These are phyloP conservation scores for Puccinia polysora DNA, from an alignment of 1,284 basidiomycete species.

Conservation along the genomic window DNA sequence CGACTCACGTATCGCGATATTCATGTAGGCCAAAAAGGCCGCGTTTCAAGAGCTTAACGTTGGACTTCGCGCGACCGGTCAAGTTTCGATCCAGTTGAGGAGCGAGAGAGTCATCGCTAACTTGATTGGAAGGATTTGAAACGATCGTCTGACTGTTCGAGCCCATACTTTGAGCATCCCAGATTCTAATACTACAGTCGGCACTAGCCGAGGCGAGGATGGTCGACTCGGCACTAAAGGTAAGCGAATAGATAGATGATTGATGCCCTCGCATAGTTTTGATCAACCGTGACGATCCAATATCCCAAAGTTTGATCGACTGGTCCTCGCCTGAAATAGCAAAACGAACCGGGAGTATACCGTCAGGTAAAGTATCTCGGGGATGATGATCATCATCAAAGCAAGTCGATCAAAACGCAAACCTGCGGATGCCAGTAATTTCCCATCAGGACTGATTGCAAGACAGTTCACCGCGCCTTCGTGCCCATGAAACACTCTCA, in stretches of 20 bases:
- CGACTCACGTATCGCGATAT: constrained; percentile 29
- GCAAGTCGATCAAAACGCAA: constrained; percentile 48
- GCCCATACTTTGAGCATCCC: constrained; percentile 75
- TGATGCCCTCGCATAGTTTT: constrained; percentile 97
- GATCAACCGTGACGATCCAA: constrained; percentile 82
- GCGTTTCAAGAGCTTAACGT: constrained; percentile 9
- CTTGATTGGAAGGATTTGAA: constrained; percentile 45
- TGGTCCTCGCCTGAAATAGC: constrained; percentile 70
- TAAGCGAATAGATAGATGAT: constrained; percentile 78
- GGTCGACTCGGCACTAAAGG: constrained; percentile 85
- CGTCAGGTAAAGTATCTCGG: too few relatives aligned
- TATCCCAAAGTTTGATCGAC: constrained; percentile 91
- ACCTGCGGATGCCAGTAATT: constrained; percentile 86
- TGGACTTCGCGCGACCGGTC: constrained; percentile 25
- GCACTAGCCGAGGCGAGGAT: constrained; percentile 81
- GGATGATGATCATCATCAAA: too few relatives aligned
- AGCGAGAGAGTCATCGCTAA: constrained; percentile 53
- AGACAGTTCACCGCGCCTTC: constrained; percentile 82
- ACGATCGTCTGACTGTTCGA: constrained; percentile 45
- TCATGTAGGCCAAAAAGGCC: constrained; percentile 38
- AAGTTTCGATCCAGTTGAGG: constrained; percentile 56
- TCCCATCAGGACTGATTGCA: constrained; percentile 86
- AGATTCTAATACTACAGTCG: constrained; percentile 91
- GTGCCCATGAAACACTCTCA: constrained; percentile 93
- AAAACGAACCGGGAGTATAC: too few relatives aligned